These are phyloP conservation scores for Phallus indusiatus DNA, from an alignment of 768 basidiomycete genomes.

Conservation along the genomic window DNA sequence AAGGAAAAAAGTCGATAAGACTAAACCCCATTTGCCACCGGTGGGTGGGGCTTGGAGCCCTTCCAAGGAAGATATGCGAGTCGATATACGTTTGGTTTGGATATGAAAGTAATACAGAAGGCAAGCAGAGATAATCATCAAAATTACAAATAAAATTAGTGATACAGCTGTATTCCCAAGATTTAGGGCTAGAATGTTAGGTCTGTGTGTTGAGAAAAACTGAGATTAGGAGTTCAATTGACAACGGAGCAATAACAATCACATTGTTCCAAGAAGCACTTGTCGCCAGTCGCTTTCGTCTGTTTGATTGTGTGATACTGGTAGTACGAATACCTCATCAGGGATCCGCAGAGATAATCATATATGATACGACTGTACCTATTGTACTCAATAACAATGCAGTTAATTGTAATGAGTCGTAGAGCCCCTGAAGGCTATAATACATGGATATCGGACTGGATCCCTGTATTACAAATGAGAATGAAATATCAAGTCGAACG, in stretches of 20 bases:
- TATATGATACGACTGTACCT: slow-evolving; percentile 27
- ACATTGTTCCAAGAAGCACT: slow-evolving; percentile 63
- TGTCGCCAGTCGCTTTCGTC: slow-evolving; percentile 43
- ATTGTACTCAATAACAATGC: slow-evolving; percentile 61
- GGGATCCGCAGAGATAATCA: slow-evolving; percentile 3
- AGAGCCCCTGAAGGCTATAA: slow-evolving; percentile 61
- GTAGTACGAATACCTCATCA: not conserved
- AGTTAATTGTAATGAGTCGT: slow-evolving; percentile 63
- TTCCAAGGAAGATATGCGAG: slow-evolving; percentile 35
- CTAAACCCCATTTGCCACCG: slow-evolving; percentile 40
- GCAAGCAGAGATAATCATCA: slow-evolving; percentile 43
- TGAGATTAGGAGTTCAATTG: slow-evolving; percentile 5
- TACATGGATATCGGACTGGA: slow-evolving; percentile 60
- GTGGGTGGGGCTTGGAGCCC: slow-evolving; percentile 40
- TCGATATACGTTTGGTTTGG: slow-evolving; percentile 35
- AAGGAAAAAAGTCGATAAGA: slow-evolving; percentile 56
- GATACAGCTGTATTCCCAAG: slow-evolving; percentile 54
- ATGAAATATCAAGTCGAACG: not conserved
- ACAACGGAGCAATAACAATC: slow-evolving; percentile 17
- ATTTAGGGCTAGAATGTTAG: slow-evolving; percentile 67
- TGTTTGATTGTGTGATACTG: slow-evolving; percentile 31
- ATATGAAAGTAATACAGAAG: slow-evolving; percentile 53
- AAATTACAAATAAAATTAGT: slow-evolving; percentile 47
- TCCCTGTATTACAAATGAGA: slow-evolving; percentile 33
- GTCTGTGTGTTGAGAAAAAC: slow-evolving; percentile 29